These are phyloP conservation scores for Pogostemon cablin DNA, from an alignment of 257 asterid species.

Conservation along the genomic window DNA sequence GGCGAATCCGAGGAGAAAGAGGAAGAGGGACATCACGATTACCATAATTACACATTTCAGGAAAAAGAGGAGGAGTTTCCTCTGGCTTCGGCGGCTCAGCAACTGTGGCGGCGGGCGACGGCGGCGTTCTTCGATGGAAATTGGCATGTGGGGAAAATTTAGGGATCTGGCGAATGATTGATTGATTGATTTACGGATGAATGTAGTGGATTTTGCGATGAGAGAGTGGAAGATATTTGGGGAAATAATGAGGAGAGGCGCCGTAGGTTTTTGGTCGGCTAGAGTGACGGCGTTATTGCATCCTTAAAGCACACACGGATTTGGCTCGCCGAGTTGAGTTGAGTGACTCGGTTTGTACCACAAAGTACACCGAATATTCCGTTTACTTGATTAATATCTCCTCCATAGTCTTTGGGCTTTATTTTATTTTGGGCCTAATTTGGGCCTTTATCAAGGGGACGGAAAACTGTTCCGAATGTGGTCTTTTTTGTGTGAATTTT, in stretches of 20 bases:
- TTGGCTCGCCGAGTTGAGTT: conserved; percentile 7
- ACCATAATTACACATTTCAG: conserved; percentile 74
- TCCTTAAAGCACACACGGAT: conserved; percentile 22
- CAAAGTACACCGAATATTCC: conserved; percentile 9
- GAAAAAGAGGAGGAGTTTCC: conserved; percentile 58
- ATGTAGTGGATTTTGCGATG: conserved; percentile 4
- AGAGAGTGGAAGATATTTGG: neutral
- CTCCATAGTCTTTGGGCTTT: too few relatives aligned
- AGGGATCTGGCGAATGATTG: neutral
- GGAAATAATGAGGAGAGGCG: neutral
- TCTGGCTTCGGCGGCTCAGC: conserved; percentile 45
- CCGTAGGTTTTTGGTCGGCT: conserved; percentile 22
- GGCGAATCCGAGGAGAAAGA: conserved; percentile 84
- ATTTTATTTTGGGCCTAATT: neutral
- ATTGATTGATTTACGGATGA: neutral
- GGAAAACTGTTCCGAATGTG: too few relatives aligned
- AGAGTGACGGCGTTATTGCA: neutral
- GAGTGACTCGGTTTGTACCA: conserved; percentile 19
- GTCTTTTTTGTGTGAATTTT: too few relatives aligned
- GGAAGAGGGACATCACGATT: conserved; percentile 61
- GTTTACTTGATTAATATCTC: neutral
- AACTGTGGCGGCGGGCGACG: conserved; percentile 42
- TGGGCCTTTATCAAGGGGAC: neutral
- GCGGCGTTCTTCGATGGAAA: conserved; percentile 26
- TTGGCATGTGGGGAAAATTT: conserved; percentile 33